These are phyloP conservation scores for Skeletonema potamos DNA, from an alignment of 108 stramenopile genomes.

Conservation along the genomic window DNA sequence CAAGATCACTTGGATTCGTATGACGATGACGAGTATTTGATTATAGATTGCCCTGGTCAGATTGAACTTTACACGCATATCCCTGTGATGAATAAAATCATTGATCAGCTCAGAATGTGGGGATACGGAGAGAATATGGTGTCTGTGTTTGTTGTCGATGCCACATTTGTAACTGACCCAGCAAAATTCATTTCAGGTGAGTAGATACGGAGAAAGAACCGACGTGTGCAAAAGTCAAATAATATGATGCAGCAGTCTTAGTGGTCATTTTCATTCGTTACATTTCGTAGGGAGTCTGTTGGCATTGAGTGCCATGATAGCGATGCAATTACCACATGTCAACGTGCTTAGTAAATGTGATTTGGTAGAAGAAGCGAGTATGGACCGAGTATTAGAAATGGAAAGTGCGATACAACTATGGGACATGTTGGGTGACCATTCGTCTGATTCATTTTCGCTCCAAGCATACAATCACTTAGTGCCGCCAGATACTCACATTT, in stretches of 20 bases:
- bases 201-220: neutral
- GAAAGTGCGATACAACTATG: constrained; percentile 82
- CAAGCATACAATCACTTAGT: neutral
- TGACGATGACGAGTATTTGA: constrained; percentile 95
- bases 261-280: neutral
- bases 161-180: constrained; percentile 78
- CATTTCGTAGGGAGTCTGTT: constrained; percentile 51
- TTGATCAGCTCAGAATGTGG: constrained; percentile 83
- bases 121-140: constrained; percentile 83
- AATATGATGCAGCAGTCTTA: neutral
- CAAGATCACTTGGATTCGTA: constrained; percentile 79
- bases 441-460: neutral
- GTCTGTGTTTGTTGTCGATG: constrained; percentile 95
- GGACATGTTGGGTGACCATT: constrained; percentile 51
- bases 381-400: constrained; percentile 73
- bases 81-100: constrained; percentile 91
- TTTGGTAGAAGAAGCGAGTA: constrained; percentile 76
- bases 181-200: constrained; percentile 93
- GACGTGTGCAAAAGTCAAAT: neutral
- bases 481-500: neutral
- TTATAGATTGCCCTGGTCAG: constrained; percentile 99
- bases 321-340: constrained; percentile 93
- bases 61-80: constrained; percentile 96
- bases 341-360: constrained; percentile 97
- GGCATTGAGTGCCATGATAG: constrained; percentile 94